These are phyloP conservation scores for Auxenochlorella pyrenoidosa DNA, from an alignment of 139 green algal genomes.

Conservation along the genomic window DNA sequence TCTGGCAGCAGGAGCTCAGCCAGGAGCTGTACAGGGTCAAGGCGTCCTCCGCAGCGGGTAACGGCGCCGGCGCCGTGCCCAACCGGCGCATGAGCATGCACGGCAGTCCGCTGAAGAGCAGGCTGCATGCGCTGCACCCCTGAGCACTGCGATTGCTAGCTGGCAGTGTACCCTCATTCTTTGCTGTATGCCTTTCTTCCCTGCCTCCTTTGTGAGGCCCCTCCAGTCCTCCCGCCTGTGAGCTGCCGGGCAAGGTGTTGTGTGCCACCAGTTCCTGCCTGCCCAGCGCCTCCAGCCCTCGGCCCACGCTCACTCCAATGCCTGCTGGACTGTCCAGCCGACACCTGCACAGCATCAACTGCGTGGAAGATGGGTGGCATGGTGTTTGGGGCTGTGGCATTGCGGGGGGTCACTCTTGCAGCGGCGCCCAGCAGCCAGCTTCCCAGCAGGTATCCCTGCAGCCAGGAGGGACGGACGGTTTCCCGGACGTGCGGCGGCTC, in stretches of 20 bases:
- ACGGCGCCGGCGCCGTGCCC: not conserved
- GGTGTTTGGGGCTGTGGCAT: too few species aligned
- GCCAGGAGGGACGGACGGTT: too few species aligned
- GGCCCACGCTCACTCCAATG: too few species aligned
- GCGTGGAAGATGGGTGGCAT: too few species aligned
- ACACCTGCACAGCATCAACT: too few species aligned
- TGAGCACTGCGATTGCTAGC: not conserved
- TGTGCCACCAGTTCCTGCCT: not conserved
- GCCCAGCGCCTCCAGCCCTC: too few species aligned
- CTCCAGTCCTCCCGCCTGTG: not conserved
- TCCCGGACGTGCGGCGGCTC: too few species aligned
- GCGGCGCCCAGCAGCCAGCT: too few species aligned
- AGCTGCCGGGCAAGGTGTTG: not conserved
- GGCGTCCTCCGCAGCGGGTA: not conserved
- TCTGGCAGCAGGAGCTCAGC: conserved; percentile 35
- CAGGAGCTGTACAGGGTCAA: conserved; percentile 26
- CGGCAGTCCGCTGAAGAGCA: conserved; percentile 2
- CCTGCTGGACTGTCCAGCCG: too few species aligned
- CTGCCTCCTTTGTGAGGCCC: not conserved
- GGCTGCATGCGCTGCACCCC: too few species aligned
- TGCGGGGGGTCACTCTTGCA: too few species aligned
- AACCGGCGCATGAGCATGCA: conserved; percentile 4
- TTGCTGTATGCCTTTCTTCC: not conserved
- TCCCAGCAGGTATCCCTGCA: too few species aligned
- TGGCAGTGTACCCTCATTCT: not conserved